Conservation (phyloP, 2,329 filamentous ascomycete species). For the Huntiella decipiens region DNA sequence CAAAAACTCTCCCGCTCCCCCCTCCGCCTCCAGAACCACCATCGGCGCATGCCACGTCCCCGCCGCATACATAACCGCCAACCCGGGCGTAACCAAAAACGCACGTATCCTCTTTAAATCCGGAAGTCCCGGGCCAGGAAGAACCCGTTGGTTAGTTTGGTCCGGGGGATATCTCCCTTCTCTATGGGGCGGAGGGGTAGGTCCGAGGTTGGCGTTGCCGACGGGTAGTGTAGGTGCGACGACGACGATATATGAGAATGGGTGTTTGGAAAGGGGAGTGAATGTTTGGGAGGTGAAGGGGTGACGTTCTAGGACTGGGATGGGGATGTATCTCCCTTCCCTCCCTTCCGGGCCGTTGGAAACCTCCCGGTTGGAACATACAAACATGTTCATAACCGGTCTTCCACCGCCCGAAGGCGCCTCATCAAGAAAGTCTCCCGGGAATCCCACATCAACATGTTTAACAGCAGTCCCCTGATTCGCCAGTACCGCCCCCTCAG, state of each 20-base stretch:
- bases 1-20: constrained; percentile 55
- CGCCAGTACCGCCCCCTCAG: constrained; percentile 22
- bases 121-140: constrained; percentile 46
- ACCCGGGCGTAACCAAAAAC: constrained; percentile 57
- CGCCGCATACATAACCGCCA: constrained; percentile 79
- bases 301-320: constrained; percentile 70
- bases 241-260: constrained; percentile 56
- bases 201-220: constrained; percentile 16
- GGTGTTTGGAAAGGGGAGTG: constrained; percentile 42
- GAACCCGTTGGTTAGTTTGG: constrained; percentile 18
- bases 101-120: constrained; percentile 53
- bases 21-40: constrained; percentile 52
- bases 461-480: constrained; percentile 87
- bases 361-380: constrained; percentile 36
- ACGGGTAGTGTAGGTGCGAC: constrained; percentile 63
- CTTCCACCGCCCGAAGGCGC: constrained; percentile 37
- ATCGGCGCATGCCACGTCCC: constrained; percentile 96
- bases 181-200: constrained; percentile 11
- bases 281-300: constrained; percentile 93
- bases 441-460: constrained; percentile 59
- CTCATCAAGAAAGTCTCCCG: constrained; percentile 51
- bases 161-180: constrained; percentile 7
- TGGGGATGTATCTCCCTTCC: constrained; percentile 27
- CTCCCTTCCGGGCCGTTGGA: neutral
- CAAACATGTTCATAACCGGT: constrained; percentile 73